These are phyloP conservation scores for Meripilus lineatus DNA, from an alignment of 1,284 basidiomycete genomes.

Conservation along the genomic window DNA sequence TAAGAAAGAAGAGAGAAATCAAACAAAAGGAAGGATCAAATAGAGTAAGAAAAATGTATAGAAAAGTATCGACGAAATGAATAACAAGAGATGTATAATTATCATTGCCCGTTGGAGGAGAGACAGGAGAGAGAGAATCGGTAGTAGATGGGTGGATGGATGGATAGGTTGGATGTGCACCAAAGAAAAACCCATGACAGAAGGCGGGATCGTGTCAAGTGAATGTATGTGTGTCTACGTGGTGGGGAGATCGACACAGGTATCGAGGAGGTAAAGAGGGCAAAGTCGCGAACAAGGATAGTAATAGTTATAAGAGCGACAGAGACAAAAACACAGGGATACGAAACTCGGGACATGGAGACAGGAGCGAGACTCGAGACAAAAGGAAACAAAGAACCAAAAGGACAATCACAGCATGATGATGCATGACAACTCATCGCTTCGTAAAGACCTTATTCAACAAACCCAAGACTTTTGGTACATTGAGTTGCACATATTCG, in stretches of 20 bases:
- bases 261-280: too few species aligned
- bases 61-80: not conserved
- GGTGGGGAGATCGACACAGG: too few species aligned
- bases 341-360: not conserved
- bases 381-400: not conserved
- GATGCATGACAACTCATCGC: conserved; percentile 62
- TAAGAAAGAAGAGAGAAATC: not conserved
- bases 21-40: not conserved
- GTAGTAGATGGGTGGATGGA: too few species aligned
- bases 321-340: too few species aligned
- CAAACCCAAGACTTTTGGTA: conserved; percentile 88
- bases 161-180: too few species aligned
- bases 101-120: not conserved
- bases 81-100: not conserved
- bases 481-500: conserved; percentile 97
- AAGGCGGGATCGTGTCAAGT: too few species aligned
- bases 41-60: not conserved
- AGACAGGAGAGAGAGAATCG: not conserved
- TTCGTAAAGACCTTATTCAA: conserved; percentile 90
- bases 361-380: not conserved
- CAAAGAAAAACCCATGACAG: too few species aligned
- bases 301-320: too few species aligned
- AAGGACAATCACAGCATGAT: not conserved
- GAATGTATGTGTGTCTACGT: too few species aligned
- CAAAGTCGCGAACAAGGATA: too few species aligned